These are phyloP conservation scores for Ophiostoma sp. DNA, from an alignment of 2,329 filamentous ascomycete species.

Conservation along the genomic window DNA sequence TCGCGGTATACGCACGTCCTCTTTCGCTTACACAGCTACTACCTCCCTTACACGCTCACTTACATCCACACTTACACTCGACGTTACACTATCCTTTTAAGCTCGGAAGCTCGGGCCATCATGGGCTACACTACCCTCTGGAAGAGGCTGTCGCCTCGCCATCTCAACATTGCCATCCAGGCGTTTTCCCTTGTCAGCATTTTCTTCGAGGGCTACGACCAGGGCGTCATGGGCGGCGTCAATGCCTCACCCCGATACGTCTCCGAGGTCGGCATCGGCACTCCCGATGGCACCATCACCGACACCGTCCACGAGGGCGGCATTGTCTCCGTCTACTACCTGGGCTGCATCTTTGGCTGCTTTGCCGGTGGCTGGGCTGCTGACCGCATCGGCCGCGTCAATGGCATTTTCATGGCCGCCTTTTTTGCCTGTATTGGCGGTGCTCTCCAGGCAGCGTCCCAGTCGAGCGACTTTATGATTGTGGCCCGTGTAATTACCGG, in stretches of 20 bases:
- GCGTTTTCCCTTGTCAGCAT: slow-evolving; percentile 32
- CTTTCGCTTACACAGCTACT: background rate
- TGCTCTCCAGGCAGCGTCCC: slow-evolving; percentile 43
- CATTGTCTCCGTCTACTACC: slow-evolving; percentile 49
- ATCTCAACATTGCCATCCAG: slow-evolving; percentile 39
- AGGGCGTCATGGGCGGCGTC: slow-evolving; percentile 51
- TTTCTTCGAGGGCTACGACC: slow-evolving; percentile 47
- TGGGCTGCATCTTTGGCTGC: slow-evolving; percentile 35
- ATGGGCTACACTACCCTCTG: slow-evolving; percentile 41
- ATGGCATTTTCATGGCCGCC: slow-evolving; percentile 42
- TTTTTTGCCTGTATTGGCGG: slow-evolving; percentile 46
- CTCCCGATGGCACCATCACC: slow-evolving; percentile 42
- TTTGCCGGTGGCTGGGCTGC: slow-evolving; percentile 38
- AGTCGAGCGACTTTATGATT: slow-evolving; percentile 45
- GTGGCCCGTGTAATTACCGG: slow-evolving; percentile 47
- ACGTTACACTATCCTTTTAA: background rate
- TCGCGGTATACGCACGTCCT: background rate
- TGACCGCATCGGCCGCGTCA: slow-evolving; percentile 51
- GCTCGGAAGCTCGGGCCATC: slow-evolving; percentile 20
- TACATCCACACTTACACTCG: background rate
- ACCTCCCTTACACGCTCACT: background rate
- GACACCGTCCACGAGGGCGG: slow-evolving; percentile 47
- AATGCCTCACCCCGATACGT: slow-evolving; percentile 42
- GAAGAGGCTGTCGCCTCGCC: slow-evolving; percentile 39
- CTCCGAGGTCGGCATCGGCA: slow-evolving; percentile 43